Evolutionary conservation across 306 rosid genomes (phyloP), one percentile per base, ranked within the genome.

Genomic region (Cicer chorassanicum): DNA sequence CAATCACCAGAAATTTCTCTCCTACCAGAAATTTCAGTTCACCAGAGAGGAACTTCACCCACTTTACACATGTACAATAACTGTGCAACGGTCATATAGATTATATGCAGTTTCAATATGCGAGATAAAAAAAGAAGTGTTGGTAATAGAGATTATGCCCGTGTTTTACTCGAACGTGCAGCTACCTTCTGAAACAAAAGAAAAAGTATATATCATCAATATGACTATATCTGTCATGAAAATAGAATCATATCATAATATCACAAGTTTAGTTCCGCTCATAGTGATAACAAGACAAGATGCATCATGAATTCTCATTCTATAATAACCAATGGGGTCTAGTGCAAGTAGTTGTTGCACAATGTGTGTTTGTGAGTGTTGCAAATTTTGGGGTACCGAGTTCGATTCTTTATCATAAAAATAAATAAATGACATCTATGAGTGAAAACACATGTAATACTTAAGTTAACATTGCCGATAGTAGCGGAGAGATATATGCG

Each of bases 31-130:
- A 29, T 29, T 29, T 29, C 36, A 29, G 36, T 29, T 29, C 36
- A 29, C 36, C 36, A 4, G 36, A 29, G 36, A 29, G 36, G 36
- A 4, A 29, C 36, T 29, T 5, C 36, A 29, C 36, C 36, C 5
- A 29, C 36, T 29, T 29, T 63, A 53, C 73, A 84, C 67, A 62
- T 80, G 77, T 80, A 80, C 82, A 80, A 72, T 63, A 54, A 9
- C 62, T 40, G 46, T 56, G 65, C 60, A 12, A 76, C 39, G 18
- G n/a, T 48, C 64, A 56, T 34, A 13, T 18, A 13, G 66, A 40
- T 77, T 78, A 50, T 38, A 34, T 29, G 6, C 14, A 65, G 59
- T 18, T 50, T 73, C 53, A 55, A 68, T 49, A 48, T 34, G 74
- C 36, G 73, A 57, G 0, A 7, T 24, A 53, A 24, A 40, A 38